Conservation (phyloP, 2,329 filamentous ascomycete genomes). For the Cladosporium sp. region DNA sequence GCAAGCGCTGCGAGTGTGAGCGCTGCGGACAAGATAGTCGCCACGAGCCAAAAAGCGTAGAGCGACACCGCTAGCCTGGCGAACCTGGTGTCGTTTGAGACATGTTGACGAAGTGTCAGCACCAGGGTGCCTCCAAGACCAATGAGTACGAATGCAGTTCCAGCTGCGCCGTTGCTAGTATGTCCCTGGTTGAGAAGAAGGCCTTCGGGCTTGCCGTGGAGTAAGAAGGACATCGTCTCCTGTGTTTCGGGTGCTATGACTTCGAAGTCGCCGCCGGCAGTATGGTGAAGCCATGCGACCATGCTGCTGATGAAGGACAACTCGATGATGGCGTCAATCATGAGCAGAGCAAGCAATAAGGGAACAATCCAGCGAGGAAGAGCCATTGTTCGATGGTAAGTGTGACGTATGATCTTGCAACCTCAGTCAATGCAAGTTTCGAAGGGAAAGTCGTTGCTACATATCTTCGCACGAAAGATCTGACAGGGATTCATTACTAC, state of each 20-base stretch:
- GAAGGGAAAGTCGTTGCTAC: no score
- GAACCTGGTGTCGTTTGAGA: background rate
- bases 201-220: conserved; percentile 40
- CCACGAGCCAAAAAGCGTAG: conserved; percentile 24
- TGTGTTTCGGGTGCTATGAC: conserved; percentile 14
- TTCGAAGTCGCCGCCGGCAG: conserved; percentile 22
- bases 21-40: conserved; percentile 21
- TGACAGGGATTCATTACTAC: no score
- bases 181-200: conserved; percentile 29
- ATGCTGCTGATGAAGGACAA: conserved; percentile 26
- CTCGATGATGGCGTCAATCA: conserved; percentile 26
- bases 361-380: conserved; percentile 2
- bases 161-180: conserved; percentile 28
- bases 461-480: no score
- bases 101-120: conserved; percentile 19
- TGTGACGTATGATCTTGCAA: background rate
- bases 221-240: conserved; percentile 26
- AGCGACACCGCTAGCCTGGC: background rate
- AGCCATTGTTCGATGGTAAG: background rate
- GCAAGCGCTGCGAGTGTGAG: conserved; percentile 25
- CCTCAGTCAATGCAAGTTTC: no score
- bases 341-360: conserved; percentile 19
- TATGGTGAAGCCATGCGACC: conserved; percentile 27
- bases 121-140: conserved; percentile 25
- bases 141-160: conserved; percentile 28